Percentiles rank a stretch among this genome's conserved stretches.
These are phyloP conservation scores for Thermothelomyces thermophilus DNA, from an alignment of 2,329 filamentous ascomycete genomes.

Conservation along the genomic window DNA sequence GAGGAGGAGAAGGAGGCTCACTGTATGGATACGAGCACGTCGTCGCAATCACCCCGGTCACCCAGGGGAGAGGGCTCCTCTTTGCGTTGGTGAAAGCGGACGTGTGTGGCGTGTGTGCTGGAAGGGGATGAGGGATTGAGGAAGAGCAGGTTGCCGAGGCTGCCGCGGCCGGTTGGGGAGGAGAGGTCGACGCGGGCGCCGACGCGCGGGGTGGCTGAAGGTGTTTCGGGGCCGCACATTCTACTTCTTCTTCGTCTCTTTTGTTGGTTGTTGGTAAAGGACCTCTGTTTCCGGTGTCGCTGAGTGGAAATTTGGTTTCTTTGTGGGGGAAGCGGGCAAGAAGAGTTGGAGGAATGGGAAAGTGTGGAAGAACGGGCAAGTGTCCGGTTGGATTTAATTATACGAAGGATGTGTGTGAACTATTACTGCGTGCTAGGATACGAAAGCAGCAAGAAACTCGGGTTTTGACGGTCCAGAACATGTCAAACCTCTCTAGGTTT, in stretches of 20 bases:
- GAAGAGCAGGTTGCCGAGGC: slow-evolving; percentile 23
- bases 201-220: slow-evolving; percentile 21
- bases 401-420: too few relatives aligned
- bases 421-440: too few relatives aligned
- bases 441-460: too few relatives aligned
- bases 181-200: slow-evolving; percentile 26
- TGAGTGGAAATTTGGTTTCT: not conserved
- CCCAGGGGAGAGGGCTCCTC: not conserved
- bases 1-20: slow-evolving; percentile 1
- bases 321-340: too few relatives aligned
- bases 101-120: slow-evolving; percentile 23
- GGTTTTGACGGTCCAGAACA: too few relatives aligned
- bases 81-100: slow-evolving; percentile 15
- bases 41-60: not conserved
- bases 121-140: slow-evolving; percentile 19
- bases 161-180: slow-evolving; percentile 7
- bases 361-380: too few relatives aligned
- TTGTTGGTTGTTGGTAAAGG: too few relatives aligned
- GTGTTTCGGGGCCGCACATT: slow-evolving; percentile 22
- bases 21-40: slow-evolving; percentile 24
- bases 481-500: too few relatives aligned
- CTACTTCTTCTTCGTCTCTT: too few relatives aligned
- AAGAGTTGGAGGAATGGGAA: too few relatives aligned
- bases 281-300: too few relatives aligned
- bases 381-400: too few relatives aligned